Conservation (phyloP, 208 protist genomes). For the Acanthamoeba healyi region DNA sequence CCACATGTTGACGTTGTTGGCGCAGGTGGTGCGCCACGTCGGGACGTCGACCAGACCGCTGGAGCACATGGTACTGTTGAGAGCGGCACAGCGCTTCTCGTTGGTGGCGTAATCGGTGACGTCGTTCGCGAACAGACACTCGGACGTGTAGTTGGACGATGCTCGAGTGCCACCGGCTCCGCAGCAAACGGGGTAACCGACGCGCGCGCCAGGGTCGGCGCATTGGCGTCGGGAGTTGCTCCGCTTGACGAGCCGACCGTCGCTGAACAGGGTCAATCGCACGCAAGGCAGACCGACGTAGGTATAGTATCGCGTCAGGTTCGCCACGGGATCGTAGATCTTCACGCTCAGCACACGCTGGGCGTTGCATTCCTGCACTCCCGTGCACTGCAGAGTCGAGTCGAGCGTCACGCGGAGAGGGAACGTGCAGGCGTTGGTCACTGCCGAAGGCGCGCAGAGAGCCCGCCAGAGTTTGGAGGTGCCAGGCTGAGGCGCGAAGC, state of each 20-base stretch:
- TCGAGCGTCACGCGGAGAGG: conserved; percentile 8
- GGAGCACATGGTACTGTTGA: conserved; percentile 1
- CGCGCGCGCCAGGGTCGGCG: conserved; percentile 2
- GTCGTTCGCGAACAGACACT: conserved; percentile 39
- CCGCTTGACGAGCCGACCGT: not conserved
- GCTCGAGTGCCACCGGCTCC: not conserved
- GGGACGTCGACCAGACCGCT: not conserved
- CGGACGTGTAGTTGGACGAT: conserved; percentile 55
- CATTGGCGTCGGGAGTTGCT: not conserved
- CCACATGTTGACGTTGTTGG: conserved; percentile 17
- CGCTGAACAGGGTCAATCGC: conserved; percentile 45
- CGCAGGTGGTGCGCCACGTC: not conserved
- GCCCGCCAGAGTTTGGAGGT: conserved; percentile 12
- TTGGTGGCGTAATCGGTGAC: conserved; percentile 49
- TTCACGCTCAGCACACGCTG: not conserved
- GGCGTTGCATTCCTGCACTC: conserved; percentile 8
- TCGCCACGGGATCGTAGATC: conserved; percentile 21
- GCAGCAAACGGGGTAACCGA: conserved; percentile 63
- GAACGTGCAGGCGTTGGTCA: conserved; percentile 27
- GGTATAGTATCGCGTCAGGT: conserved; percentile 50
- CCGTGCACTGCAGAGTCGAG: not conserved
- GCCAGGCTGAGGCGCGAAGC: conserved; percentile 15
- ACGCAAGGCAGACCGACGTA: conserved; percentile 67
- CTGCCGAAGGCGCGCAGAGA: conserved; percentile 2
- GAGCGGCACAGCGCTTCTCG: conserved; percentile 38